Percentiles rank a stretch among this genome's conserved stretches.
These are phyloP conservation scores for Tetragonia tetragonoides DNA, from an alignment of 148 eudicot genomes.

Conservation along the genomic window DNA sequence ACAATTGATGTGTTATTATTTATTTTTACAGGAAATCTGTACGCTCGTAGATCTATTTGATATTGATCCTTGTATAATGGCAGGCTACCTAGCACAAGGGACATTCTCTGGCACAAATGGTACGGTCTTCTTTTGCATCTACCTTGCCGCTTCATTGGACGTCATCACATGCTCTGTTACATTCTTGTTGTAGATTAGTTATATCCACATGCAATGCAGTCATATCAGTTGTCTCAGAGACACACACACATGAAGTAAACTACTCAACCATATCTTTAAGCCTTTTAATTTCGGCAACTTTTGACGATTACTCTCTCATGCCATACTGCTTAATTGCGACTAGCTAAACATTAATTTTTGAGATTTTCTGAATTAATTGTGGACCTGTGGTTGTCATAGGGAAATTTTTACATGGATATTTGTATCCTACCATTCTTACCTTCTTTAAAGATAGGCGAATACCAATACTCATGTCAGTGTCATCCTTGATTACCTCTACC, in stretches of 20 bases:
- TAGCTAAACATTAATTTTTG: background rate
- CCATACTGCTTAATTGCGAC: background rate
- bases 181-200: conserved; percentile 76
- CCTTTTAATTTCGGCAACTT: background rate
- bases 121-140: conserved; percentile 89
- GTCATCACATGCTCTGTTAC: conserved; percentile 74
- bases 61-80: conserved; percentile 26
- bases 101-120: conserved; percentile 89
- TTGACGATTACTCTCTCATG: background rate
- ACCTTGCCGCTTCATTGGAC: conserved; percentile 89
- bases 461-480: background rate
- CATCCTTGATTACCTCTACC: background rate
- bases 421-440: background rate
- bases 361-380: background rate
- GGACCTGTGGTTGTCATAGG: background rate
- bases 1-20: conserved; percentile 3
- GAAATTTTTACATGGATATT: background rate
- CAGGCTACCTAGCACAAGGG: conserved; percentile 99
- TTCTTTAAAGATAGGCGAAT: background rate
- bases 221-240: conserved; percentile 82
- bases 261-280: conserved; percentile 25
- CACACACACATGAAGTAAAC: conserved; percentile 97
- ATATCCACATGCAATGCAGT: conserved; percentile 86
- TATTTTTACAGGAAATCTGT: background rate
- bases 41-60: conserved; percentile 16